A percentile compares a stretch with the other conserved stretches of the same genome.
Conservation (phyloP, 306 rosid genomes). For the Rosa chinensis region DNA sequence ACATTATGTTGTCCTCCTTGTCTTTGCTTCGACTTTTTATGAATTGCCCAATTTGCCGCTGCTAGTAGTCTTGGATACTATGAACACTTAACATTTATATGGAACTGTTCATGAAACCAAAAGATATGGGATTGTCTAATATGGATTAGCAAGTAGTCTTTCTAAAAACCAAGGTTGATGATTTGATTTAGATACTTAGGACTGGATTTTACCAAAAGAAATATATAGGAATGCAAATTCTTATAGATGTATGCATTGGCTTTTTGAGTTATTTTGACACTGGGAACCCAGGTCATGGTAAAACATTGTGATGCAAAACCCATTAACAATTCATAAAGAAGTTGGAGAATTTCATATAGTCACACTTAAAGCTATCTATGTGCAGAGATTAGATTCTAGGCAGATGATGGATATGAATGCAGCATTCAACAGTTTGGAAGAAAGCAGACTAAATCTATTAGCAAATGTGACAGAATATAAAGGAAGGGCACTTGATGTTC, state of each 20-base stretch:
- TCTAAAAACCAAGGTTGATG: not conserved
- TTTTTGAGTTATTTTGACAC: not conserved
- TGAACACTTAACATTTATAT: not conserved
- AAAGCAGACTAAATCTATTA: conserved; percentile 28
- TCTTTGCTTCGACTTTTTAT: not conserved
- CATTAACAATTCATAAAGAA: not conserved
- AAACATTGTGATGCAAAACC: not conserved
- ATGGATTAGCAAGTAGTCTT: not conserved
- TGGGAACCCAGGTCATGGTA: not conserved
- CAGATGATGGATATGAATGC: conserved; percentile 24
- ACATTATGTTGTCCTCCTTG: not conserved
- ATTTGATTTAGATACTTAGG: not conserved
- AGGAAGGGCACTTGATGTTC: conserved; percentile 33
- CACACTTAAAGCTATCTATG: not conserved
- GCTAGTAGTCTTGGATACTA: not conserved
- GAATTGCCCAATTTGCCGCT: not conserved
- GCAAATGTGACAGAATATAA: conserved; percentile 22
- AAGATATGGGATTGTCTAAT: not conserved
- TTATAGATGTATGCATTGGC: not conserved
- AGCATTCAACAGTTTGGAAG: conserved; percentile 28
- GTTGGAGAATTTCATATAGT: not conserved
- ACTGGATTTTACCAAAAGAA: not conserved
- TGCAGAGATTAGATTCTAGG: conserved; percentile 33
- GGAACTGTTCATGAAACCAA: not conserved
- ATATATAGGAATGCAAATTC: not conserved